Percentiles rank a stretch among this genome's conserved stretches.
Conservation (phyloP, 495 filamentous ascomycete genomes). For the Penicillium dipodomyicola region DNA sequence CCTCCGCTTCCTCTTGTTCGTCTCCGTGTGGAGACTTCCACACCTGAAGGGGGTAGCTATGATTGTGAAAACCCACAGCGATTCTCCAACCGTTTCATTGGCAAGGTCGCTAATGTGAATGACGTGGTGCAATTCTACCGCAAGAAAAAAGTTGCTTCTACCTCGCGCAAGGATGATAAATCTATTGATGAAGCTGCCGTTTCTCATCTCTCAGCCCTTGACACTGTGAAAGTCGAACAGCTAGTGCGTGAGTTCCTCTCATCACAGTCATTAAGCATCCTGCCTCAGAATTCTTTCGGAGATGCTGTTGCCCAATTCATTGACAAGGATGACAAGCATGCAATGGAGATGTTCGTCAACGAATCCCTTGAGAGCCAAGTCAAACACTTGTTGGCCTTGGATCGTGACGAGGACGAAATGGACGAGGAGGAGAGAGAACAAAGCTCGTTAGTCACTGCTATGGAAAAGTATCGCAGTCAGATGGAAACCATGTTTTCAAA, state of each 20-base stretch:
- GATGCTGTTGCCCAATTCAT: slow-evolving; percentile 94
- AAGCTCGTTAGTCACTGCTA: slow-evolving; percentile 59
- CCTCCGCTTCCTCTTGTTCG: slow-evolving; percentile 79
- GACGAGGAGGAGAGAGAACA: slow-evolving; percentile 59
- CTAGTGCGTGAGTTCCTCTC: slow-evolving; percentile 82
- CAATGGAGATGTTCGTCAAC: slow-evolving; percentile 84
- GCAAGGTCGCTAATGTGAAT: slow-evolving; percentile 86
- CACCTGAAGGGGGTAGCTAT: slow-evolving; percentile 81
- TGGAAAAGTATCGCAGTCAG: slow-evolving; percentile 66
- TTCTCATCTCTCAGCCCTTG: slow-evolving; percentile 57
- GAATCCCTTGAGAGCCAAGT: slow-evolving; percentile 75
- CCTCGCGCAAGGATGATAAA: slow-evolving; percentile 39
- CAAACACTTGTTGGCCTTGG: slow-evolving; percentile 64
- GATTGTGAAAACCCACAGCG: slow-evolving; percentile 95
- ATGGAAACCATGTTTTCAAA: slow-evolving; percentile 71
- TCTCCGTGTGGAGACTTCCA: slow-evolving; percentile 85
- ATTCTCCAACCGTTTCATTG: slow-evolving; percentile 90
- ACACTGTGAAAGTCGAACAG: slow-evolving; percentile 81
- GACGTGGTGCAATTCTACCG: slow-evolving; percentile 92
- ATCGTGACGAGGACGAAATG: slow-evolving; percentile 65
- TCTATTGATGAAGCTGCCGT: slow-evolving; percentile 58
- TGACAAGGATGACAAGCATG: slow-evolving; percentile 91
- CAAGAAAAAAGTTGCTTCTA: slow-evolving; percentile 61
- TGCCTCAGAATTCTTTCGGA: slow-evolving; percentile 86
- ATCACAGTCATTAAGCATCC: slow-evolving; percentile 81